A percentile compares a stretch with the other conserved stretches of the same genome.
Evolutionary conservation across 2,329 filamentous ascomycete species (phyloP).

Genomic region (Penicillium sp.): DNA sequence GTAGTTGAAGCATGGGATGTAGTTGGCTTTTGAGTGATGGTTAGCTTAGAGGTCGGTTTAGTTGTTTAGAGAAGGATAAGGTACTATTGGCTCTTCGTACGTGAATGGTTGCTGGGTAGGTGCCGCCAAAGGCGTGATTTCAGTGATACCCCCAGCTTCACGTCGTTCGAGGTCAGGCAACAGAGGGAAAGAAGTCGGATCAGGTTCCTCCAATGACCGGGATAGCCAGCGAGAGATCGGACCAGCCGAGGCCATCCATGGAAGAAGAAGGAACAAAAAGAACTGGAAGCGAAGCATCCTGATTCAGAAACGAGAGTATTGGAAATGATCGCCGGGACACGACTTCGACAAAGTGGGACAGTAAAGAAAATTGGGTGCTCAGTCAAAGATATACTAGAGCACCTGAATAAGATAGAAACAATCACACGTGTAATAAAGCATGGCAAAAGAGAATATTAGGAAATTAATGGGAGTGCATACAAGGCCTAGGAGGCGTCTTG

Average conservation of each 20-base stretch:
- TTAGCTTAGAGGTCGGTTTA: neutral
- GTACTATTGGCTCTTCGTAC: neutral
- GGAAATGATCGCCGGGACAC: neutral
- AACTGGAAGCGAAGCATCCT: conserved; percentile 19
- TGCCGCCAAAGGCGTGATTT: neutral
- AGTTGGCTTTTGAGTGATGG: neutral
- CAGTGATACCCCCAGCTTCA: neutral
- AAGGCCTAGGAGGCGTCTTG: neutral
- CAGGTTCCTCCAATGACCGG: neutral
- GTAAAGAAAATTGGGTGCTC: neutral
- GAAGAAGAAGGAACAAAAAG: conserved; percentile 13
- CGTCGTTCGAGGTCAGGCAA: neutral
- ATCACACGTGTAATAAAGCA: neutral
- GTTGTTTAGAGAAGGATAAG: neutral
- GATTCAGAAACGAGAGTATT: conserved; percentile 3
- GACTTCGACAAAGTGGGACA: neutral
- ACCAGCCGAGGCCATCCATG: conserved; percentile 22
- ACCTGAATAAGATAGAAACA: neutral
- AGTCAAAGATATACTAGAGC: conserved; percentile 6
- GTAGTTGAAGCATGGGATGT: neutral
- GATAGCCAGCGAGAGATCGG: conserved; percentile 27
- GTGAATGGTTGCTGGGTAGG: neutral
- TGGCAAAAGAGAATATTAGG: neutral
- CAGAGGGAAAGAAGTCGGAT: neutral
- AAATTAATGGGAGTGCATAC: neutral